phyloP scores from a whole-genome alignment of 208 protist species.

The Phytomonas serpens region DNA sequence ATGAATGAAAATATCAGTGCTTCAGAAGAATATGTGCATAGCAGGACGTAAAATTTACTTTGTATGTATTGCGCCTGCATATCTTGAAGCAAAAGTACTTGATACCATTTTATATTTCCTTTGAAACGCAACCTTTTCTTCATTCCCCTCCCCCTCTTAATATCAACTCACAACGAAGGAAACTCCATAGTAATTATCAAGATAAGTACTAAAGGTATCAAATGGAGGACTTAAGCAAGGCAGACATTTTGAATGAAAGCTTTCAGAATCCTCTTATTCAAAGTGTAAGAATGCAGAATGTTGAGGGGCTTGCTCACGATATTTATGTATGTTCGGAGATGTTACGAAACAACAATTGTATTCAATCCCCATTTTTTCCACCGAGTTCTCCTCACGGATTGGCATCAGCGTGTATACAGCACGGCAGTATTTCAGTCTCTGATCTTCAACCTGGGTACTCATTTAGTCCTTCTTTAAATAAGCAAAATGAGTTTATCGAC shows the following conservation, averaged over 20 bases:
- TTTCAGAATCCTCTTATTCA: neutral
- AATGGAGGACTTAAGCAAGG: neutral
- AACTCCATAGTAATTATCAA: neutral
- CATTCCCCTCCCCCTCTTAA: neutral
- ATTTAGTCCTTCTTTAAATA: neutral
- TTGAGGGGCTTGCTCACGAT: neutral
- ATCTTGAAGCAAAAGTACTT: neutral
- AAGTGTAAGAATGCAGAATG: neutral
- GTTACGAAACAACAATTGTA: neutral
- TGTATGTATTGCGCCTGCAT: neutral
- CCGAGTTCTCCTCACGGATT: neutral
- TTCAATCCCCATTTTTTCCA: neutral
- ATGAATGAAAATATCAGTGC: slow-evolving; percentile 1
- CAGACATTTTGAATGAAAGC: neutral
- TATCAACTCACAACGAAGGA: neutral
- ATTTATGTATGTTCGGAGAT: neutral
- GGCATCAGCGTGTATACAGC: neutral
- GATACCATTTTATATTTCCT: neutral
- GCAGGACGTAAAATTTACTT: neutral
- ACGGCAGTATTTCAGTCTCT: neutral
- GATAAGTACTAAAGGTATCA: neutral
- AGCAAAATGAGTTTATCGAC: neutral
- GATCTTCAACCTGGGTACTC: neutral
- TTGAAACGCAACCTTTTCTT: neutral
- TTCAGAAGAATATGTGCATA: neutral